Percentiles rank a stretch among this genome's conserved stretches.
Evolutionary conservation across 495 filamentous ascomycete species (phyloP).

Genomic region (Extremus antarcticus): DNA sequence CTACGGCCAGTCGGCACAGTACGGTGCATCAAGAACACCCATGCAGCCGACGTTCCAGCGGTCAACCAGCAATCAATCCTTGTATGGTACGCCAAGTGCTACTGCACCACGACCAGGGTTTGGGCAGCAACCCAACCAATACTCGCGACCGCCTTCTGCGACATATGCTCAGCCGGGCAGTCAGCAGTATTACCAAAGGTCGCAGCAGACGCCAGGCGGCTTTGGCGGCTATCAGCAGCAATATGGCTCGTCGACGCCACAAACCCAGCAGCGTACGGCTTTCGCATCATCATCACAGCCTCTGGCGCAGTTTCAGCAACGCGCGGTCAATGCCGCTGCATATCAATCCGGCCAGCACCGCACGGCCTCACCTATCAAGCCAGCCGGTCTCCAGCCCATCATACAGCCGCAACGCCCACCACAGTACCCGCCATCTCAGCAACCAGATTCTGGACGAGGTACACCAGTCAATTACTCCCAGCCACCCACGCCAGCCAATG

Average conservation of each 20-base stretch:
- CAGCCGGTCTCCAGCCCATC: background rate
- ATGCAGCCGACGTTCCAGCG: slow-evolving; percentile 11
- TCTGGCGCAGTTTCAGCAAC: slow-evolving; percentile 12
- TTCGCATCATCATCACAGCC: slow-evolving; percentile 12
- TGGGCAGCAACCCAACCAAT: slow-evolving; percentile 20
- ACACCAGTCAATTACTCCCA: slow-evolving; percentile 8
- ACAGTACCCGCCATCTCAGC: slow-evolving; percentile 6
- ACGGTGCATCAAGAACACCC: slow-evolving; percentile 9
- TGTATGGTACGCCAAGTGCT: slow-evolving; percentile 11
- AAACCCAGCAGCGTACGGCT: slow-evolving; percentile 8
- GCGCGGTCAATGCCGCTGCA: slow-evolving; percentile 9
- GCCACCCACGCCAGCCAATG: slow-evolving; percentile 13
- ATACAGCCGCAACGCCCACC: slow-evolving; percentile 6
- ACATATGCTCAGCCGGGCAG: slow-evolving; percentile 12
- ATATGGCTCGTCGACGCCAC: slow-evolving; percentile 4
- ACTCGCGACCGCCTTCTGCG: slow-evolving; percentile 17
- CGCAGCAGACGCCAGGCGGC: slow-evolving; percentile 8
- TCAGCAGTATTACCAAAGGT: slow-evolving; percentile 24
- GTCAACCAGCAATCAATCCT: slow-evolving; percentile 10
- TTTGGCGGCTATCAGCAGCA: slow-evolving; percentile 7
- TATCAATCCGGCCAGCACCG: slow-evolving; percentile 8
- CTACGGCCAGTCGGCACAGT: slow-evolving; percentile 12
- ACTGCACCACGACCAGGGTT: slow-evolving; percentile 2
- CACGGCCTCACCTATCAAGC: slow-evolving; percentile 11
- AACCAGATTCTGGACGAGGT: slow-evolving; percentile 2